phyloP scores from a whole-genome alignment of 2,329 filamentous ascomycete species.

The Dryadomyces sulphureus region DNA sequence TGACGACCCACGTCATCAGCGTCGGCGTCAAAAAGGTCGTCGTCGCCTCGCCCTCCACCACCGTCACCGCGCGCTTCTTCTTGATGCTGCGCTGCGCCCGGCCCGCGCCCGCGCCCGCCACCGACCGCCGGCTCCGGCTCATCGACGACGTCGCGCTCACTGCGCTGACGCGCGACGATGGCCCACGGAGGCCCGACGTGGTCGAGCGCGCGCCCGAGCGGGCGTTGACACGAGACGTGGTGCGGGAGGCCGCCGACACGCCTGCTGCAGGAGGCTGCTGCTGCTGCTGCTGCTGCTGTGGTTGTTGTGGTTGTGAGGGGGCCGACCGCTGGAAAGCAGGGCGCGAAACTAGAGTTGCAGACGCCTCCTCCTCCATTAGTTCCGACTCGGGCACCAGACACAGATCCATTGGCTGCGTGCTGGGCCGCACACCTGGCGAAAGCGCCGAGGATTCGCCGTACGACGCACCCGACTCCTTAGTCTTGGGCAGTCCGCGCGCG shows the following conservation, averaged over 20 bases:
- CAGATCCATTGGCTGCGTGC: conserved; percentile 41
- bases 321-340: too few relatives aligned
- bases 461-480: conserved; percentile 27
- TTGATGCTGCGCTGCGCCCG: conserved; percentile 16
- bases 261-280: not conserved
- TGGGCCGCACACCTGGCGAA: conserved; percentile 26
- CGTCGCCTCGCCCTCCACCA: conserved; percentile 16
- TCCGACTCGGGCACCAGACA: conserved; percentile 47
- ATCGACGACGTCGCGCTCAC: conserved; percentile 1
- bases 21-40: conserved; percentile 38
- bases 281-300: not conserved
- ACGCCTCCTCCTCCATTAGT: conserved; percentile 25
- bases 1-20: conserved; percentile 48
- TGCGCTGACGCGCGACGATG: conserved; percentile 12
- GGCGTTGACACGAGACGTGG: not conserved
- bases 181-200: not conserved
- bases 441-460: conserved; percentile 19
- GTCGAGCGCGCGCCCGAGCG: not conserved
- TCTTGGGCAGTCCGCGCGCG: conserved; percentile 67
- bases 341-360: not conserved
- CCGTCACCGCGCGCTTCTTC: conserved; percentile 30
- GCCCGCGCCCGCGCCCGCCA: not conserved
- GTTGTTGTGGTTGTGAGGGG: not conserved
- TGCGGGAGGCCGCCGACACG: not conserved
- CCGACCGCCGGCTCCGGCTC: conserved; percentile 1